Percentiles rank a stretch among this genome's conserved stretches.
phyloP scores from a whole-genome alignment of 495 filamentous ascomycete species.

The Tuber umbilicatum region DNA sequence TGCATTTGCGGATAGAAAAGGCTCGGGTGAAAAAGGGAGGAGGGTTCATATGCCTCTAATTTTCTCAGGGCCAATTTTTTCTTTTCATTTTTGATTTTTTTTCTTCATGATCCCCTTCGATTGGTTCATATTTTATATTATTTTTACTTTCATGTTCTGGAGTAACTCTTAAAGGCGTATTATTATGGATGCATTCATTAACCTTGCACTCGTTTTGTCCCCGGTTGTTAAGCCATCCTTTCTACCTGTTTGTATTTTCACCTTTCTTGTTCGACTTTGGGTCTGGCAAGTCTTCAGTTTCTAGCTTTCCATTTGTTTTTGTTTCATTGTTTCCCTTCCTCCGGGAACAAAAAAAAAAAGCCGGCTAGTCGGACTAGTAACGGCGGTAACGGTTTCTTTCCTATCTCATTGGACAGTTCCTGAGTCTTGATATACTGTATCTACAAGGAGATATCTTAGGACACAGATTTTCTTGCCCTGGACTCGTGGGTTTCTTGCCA shows the following conservation, averaged over 20 bases:
- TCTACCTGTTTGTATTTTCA: neutral
- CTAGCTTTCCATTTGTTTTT: conserved; percentile 29
- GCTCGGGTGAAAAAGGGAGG: conserved; percentile 17
- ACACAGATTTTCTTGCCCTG: neutral
- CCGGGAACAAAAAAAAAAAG: conserved; percentile 19
- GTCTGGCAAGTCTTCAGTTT: conserved; percentile 14
- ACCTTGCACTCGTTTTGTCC: conserved; percentile 1
- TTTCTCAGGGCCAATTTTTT: conserved; percentile 6
- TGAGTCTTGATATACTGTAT: neutral
- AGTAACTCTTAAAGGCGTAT: conserved; percentile 25
- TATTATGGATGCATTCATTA: conserved; percentile 33
- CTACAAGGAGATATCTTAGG: neutral
- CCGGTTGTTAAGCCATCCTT: neutral
- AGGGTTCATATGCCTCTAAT: conserved; percentile 18
- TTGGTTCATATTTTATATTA: conserved; percentile 6
- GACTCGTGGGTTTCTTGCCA: conserved; percentile 7
- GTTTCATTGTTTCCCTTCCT: conserved; percentile 23
- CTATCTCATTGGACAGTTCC: conserved; percentile 15
- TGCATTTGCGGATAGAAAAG: neutral
- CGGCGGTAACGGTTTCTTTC: conserved; percentile 16
- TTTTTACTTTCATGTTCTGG: conserved; percentile 12
- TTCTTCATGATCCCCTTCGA: conserved; percentile 2
- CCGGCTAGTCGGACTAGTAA: conserved; percentile 6
- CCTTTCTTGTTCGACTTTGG: neutral
- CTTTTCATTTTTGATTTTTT: conserved; percentile 7